Conservation (phyloP, 495 filamentous ascomycete species). For the Daldinia decipiens region DNA sequence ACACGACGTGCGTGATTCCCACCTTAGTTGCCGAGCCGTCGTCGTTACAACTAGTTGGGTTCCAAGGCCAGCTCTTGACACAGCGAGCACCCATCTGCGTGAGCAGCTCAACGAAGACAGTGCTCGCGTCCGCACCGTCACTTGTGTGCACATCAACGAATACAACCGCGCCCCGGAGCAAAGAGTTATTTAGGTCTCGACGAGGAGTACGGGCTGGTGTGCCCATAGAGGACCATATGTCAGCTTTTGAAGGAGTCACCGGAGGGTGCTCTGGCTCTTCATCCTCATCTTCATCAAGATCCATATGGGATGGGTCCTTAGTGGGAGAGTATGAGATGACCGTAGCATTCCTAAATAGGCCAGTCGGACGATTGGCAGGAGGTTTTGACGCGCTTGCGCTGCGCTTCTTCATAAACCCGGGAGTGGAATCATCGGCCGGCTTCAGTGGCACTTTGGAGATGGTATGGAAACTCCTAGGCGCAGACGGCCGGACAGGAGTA, state of each 20-base stretch:
- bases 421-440: constrained; percentile 70
- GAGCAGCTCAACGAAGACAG: constrained; percentile 83
- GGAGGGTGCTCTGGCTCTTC: constrained; percentile 37
- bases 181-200: constrained; percentile 57
- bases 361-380: constrained; percentile 44
- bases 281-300: constrained; percentile 28
- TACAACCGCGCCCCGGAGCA: constrained; percentile 80
- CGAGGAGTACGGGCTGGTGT: constrained; percentile 67
- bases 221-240: constrained; percentile 61
- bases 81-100: constrained; percentile 86
- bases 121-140: constrained; percentile 86
- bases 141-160: constrained; percentile 93
- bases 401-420: constrained; percentile 60
- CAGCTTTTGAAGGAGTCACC: constrained; percentile 52
- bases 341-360: constrained; percentile 53
- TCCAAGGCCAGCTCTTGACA: constrained; percentile 88
- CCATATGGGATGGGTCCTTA: constrained; percentile 46
- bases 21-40: constrained; percentile 63
- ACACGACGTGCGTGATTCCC: constrained; percentile 94
- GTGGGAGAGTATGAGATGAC: constrained; percentile 58
- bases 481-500: constrained; percentile 50
- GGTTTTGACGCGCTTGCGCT: constrained; percentile 65
- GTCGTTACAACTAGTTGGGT: constrained; percentile 58
- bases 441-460: constrained; percentile 81
- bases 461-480: constrained; percentile 65